These are phyloP conservation scores for Collybiopsis confluens DNA, from an alignment of 768 basidiomycete genomes.

Conservation along the genomic window DNA sequence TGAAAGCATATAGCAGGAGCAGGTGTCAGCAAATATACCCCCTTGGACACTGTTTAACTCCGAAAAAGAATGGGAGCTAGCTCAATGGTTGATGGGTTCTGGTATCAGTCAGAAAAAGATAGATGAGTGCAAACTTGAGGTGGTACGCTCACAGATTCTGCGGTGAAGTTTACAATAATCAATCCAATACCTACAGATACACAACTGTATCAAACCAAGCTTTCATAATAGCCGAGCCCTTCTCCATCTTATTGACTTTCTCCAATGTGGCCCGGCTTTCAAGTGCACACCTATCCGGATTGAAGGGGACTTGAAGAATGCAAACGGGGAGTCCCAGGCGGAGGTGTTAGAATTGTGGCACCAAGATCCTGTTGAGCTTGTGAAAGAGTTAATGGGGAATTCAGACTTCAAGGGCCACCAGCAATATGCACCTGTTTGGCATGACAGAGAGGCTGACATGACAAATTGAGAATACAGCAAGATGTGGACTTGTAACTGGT, in stretches of 20 bases:
- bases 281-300: slow-evolving; percentile 16
- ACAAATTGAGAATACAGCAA: slow-evolving; percentile 16
- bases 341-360: slow-evolving; percentile 23
- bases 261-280: slow-evolving; percentile 18
- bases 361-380: slow-evolving; percentile 19
- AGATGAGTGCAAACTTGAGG: slow-evolving; percentile 23
- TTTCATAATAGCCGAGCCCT: slow-evolving; percentile 18
- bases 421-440: slow-evolving; percentile 17
- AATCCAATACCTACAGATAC: too few species aligned
- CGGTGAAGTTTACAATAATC: too few species aligned
- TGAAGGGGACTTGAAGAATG: slow-evolving; percentile 15
- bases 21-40: slow-evolving; percentile 10
- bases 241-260: slow-evolving; percentile 18
- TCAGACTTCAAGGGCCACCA: slow-evolving; percentile 19
- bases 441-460: background rate
- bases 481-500: slow-evolving; percentile 28
- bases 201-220: slow-evolving; percentile 3
- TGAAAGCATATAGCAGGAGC: slow-evolving; percentile 9
- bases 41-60: slow-evolving; percentile 23
- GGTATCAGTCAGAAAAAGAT: slow-evolving; percentile 21
- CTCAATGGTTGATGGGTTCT: slow-evolving; percentile 23
- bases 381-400: slow-evolving; percentile 21
- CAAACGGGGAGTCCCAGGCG: slow-evolving; percentile 5
- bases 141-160: slow-evolving; percentile 12
- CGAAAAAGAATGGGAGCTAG: slow-evolving; percentile 28